Conservation (phyloP, 2,329 filamentous ascomycete species). For the Sporothrix dimorphospora region DNA sequence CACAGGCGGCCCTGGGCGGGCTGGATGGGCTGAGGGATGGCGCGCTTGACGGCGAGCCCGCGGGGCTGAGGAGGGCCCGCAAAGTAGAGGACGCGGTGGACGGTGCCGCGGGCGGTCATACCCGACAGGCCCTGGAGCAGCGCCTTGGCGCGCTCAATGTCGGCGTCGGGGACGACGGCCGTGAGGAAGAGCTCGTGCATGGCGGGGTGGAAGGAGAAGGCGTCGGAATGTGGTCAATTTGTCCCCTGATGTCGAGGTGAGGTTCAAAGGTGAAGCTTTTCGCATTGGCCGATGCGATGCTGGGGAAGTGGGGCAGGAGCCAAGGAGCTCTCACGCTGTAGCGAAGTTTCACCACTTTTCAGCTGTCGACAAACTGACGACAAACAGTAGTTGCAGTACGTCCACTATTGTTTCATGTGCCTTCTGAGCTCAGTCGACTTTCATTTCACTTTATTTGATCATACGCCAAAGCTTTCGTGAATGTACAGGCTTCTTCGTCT, state of each 20-base stretch:
- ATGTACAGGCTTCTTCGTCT: no score
- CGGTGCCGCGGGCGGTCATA: slow-evolving; percentile 55
- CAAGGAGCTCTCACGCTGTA: background rate
- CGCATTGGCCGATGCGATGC: slow-evolving; percentile 19
- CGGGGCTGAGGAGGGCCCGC: slow-evolving; percentile 50
- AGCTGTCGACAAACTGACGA: background rate
- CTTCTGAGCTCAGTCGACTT: background rate
- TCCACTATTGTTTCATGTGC: no score
- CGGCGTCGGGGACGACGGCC: slow-evolving; percentile 56
- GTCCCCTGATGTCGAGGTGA: background rate
- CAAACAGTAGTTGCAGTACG: background rate
- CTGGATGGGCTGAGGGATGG: slow-evolving; percentile 41
- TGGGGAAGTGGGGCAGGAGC: slow-evolving; percentile 20
- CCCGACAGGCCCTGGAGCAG: slow-evolving; percentile 62
- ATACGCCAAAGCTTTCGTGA: background rate
- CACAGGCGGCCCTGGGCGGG: slow-evolving; percentile 45
- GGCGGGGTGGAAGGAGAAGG: background rate
- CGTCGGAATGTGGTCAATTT: no score
- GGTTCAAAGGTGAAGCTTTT: background rate
- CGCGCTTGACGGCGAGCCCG: slow-evolving; percentile 49
- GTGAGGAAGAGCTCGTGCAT: slow-evolving; percentile 67
- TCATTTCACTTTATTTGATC: background rate
- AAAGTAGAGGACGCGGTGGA: slow-evolving; percentile 59
- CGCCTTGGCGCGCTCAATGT: slow-evolving; percentile 53
- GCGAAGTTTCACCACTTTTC: background rate